These are phyloP conservation scores for Cicer chorassanicum DNA, from an alignment of 306 rosid species.

Conservation along the genomic window DNA sequence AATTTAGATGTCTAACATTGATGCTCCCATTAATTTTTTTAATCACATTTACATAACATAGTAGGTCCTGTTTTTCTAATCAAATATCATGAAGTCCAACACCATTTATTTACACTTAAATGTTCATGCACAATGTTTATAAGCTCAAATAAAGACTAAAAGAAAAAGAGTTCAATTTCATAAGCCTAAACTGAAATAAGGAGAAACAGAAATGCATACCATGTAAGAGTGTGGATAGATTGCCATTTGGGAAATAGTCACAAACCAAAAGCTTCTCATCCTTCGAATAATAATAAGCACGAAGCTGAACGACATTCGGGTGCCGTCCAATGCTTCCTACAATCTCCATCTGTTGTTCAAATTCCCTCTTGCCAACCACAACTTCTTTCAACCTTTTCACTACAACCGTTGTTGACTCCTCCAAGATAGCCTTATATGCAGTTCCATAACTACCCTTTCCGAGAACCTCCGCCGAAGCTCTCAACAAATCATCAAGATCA, in stretches of 20 bases:
- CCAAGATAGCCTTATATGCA: constrained; percentile 83
- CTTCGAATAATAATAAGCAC: constrained; percentile 88
- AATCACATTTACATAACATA: background rate
- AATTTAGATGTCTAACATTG: background rate
- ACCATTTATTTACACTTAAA: background rate
- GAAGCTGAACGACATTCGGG: constrained; percentile 74
- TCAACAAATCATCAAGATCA: constrained; percentile 83
- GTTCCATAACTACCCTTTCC: constrained; percentile 94
- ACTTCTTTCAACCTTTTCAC: constrained; percentile 91
- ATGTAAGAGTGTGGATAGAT: constrained; percentile 71
- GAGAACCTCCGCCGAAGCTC: constrained; percentile 89
- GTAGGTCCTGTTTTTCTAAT: background rate
- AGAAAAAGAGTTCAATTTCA: background rate
- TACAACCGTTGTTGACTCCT: constrained; percentile 83
- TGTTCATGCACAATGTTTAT: constrained; percentile 14
- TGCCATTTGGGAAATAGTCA: constrained; percentile 73
- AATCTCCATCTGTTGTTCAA: constrained; percentile 84
- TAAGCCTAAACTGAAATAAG: background rate
- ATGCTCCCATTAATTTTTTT: background rate
- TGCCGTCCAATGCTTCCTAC: constrained; percentile 75
- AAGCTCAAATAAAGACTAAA: constrained; percentile 9
- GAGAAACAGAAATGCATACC: constrained; percentile 56
- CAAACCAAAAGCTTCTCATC: constrained; percentile 88
- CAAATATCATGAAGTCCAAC: constrained; percentile 18
- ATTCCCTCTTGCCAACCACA: constrained; percentile 72